These are phyloP conservation scores for Vigna trinervia DNA, from an alignment of 306 rosid genomes.

Conservation along the genomic window DNA sequence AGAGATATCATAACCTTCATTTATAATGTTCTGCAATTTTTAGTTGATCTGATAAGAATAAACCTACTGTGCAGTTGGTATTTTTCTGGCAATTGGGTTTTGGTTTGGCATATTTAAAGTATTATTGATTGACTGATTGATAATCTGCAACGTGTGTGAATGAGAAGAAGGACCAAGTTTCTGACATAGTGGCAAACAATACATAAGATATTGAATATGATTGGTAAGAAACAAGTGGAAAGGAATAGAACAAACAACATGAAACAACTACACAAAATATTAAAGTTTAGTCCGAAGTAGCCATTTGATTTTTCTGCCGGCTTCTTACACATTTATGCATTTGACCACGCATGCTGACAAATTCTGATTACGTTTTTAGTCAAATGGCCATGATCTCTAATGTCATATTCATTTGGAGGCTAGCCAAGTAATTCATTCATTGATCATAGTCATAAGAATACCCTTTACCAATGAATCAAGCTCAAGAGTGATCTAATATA, in stretches of 20 bases:
- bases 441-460: not conserved
- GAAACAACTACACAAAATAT: not conserved
- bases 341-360: constrained; percentile 38
- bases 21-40: no score
- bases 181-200: constrained; percentile 11
- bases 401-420: constrained; percentile 39
- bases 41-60: not conserved
- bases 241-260: constrained; percentile 14
- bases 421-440: not conserved
- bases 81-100: not conserved
- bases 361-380: constrained; percentile 5
- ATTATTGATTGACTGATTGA: not conserved
- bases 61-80: not conserved
- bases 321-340: constrained; percentile 27
- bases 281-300: constrained; percentile 20
- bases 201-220: constrained; percentile 30
- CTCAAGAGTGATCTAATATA: constrained; percentile 18
- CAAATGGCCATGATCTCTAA: constrained; percentile 30
- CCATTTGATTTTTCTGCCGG: constrained; percentile 53
- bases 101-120: not conserved
- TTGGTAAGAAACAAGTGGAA: constrained; percentile 48
- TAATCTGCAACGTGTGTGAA: constrained; percentile 24
- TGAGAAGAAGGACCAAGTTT: not conserved
- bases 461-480: constrained; percentile 15
- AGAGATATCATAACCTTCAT: no score